Percentiles rank a stretch among this genome's conserved stretches.
Evolutionary conservation across 768 basidiomycete genomes (phyloP).

Genomic region (Mycena rebaudengoi): DNA sequence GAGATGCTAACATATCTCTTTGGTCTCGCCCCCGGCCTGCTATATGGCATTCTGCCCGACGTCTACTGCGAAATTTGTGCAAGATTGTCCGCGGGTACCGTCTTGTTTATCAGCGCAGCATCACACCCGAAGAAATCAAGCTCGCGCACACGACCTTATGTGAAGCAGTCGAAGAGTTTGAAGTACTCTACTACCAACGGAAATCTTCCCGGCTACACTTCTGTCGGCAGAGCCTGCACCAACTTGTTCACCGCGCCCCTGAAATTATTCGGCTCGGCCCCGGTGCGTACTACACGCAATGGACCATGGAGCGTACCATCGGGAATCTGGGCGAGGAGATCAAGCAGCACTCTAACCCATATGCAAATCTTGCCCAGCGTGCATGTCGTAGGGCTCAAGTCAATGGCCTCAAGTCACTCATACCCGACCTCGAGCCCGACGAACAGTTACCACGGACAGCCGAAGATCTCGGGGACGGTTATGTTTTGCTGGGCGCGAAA

Average conservation of each 20-base stretch:
- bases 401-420: constrained; percentile 18
- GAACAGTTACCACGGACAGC: neutral
- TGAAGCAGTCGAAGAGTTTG: constrained; percentile 5
- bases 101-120: constrained; percentile 1
- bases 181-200: constrained; percentile 6
- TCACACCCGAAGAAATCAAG: neutral
- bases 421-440: constrained; percentile 18
- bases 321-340: constrained; percentile 16
- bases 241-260: neutral
- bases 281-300: constrained; percentile 1
- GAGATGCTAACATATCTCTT: constrained; percentile 33
- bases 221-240: constrained; percentile 10
- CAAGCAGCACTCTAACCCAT: constrained; percentile 4
- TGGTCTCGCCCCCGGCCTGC: constrained; percentile 26
- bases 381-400: constrained; percentile 7
- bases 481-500: constrained; percentile 8
- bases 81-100: constrained; percentile 20
- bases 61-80: constrained; percentile 31
- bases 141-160: neutral
- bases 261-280: constrained; percentile 1
- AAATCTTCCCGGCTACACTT: neutral
- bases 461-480: constrained; percentile 18
- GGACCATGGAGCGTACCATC: constrained; percentile 23
- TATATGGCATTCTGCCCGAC: constrained; percentile 19
- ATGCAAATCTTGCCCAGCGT: constrained; percentile 8